These are phyloP conservation scores for Mortierella sp. DNA, from an alignment of 371 early-diverging fungal genomes.

Conservation along the genomic window DNA sequence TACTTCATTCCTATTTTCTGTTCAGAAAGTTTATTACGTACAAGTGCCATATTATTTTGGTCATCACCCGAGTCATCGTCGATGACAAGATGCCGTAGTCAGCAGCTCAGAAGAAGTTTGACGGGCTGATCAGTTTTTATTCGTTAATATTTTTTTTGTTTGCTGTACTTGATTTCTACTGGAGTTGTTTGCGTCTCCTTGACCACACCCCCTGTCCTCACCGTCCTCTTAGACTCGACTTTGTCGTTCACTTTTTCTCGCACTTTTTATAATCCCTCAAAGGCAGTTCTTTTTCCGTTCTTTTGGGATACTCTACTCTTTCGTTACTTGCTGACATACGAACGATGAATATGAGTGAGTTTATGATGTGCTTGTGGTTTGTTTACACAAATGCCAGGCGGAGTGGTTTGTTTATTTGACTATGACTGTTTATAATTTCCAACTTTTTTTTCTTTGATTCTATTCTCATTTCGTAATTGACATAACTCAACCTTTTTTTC, in stretches of 20 bases:
- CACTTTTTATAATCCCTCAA: neutral
- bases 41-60: neutral
- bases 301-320: neutral
- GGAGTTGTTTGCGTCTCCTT: slow-evolving; percentile 10
- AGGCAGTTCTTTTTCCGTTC: neutral
- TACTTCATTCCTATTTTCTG: neutral
- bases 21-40: slow-evolving; percentile 1
- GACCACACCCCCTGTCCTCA: neutral
- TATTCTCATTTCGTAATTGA: neutral
- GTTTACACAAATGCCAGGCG: slow-evolving; percentile 27
- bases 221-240: neutral
- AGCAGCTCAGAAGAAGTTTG: slow-evolving; percentile 2
- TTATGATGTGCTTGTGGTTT: slow-evolving; percentile 21
- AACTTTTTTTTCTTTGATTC: neutral
- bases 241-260: neutral
- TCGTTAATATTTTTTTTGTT: slow-evolving; percentile 6
- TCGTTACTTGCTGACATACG: neutral
- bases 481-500: neutral
- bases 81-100: slow-evolving; percentile 11
- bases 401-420: slow-evolving; percentile 34
- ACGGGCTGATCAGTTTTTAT: slow-evolving; percentile 10
- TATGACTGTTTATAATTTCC: slow-evolving; percentile 30
- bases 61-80: neutral
- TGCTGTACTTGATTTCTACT: neutral
- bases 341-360: neutral